Base-by-base conservation (phyloP, 306 rosid species). In the Carpinus viminea region DNA sequence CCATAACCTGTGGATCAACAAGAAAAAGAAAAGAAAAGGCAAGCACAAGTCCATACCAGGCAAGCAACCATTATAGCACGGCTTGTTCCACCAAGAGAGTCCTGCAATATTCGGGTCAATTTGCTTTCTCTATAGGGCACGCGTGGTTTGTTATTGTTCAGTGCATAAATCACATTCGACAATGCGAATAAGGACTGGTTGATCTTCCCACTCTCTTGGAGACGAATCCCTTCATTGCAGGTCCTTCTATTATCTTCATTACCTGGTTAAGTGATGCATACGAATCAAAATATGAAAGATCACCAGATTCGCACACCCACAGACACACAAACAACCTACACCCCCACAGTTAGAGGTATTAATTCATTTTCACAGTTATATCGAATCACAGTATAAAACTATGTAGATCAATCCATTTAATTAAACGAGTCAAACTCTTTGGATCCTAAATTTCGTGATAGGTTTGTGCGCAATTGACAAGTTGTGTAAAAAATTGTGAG, bases 131-230 rank as follows among this genome's bases (percentile, higher is more conserved):
- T 68, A 70, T 95, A 95, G 16, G 98, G 98, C 13, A 93, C 82
- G 73, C 97, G 87, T 21, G 81, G 70, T 69, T 86, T 89, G 83
- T 90, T 85, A 80, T 89, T 92, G 88, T 95, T 95, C 83, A 95
- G 87, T 59, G 99, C 99, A 78, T 81, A 87, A 50, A 95, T 91
- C 83, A 95, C 99, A 91, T 95, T 93, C 34, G 99, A 93, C 73
- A 95, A 78, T 8, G 97, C 95, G 76, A 95, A 91, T 82, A 95
- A 86, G 24, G 99, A 95, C 71, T 93, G 99, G 79, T 91, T 91
- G 78, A 93, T 95, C 89, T 95, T 95, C 13, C 90, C 91, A 85
- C 99, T 95, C 92, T 94, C 99, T 90, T 93, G 94, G 41, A 95
- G 92, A 73, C 97, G 98, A 83, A 90, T 85, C 69, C 98, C 99